Conservation (phyloP, 2,329 filamentous ascomycete species). For the Pseudogymnoascus sp. region DNA sequence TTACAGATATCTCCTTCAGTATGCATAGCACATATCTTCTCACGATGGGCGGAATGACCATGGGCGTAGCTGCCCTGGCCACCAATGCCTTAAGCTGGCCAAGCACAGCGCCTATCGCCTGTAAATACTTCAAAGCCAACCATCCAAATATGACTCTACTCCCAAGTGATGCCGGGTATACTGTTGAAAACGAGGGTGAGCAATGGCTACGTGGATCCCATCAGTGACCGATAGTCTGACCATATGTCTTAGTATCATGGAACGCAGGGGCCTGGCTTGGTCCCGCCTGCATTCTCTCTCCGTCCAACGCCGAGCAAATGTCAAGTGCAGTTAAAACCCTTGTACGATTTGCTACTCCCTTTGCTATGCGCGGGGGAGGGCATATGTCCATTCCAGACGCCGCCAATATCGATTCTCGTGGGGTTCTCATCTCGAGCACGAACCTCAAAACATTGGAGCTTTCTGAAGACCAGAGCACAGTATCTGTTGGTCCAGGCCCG, state of each 20-base stretch:
- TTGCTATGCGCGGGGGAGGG: slow-evolving; percentile 12
- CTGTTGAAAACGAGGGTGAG: slow-evolving; percentile 14
- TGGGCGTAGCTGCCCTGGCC: neutral
- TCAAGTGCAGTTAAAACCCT: slow-evolving; percentile 8
- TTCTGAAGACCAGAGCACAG: slow-evolving; percentile 11
- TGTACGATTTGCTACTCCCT: neutral
- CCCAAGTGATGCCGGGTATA: slow-evolving; percentile 12
- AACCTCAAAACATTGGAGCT: slow-evolving; percentile 16
- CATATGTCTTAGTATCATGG: slow-evolving; percentile 13
- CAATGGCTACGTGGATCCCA: neutral
- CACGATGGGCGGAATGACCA: neutral
- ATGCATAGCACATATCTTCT: neutral
- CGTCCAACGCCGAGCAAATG: slow-evolving; percentile 9
- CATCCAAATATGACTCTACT: slow-evolving; percentile 14
- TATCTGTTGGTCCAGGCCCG: slow-evolving; percentile 2
- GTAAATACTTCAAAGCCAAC: slow-evolving; percentile 13
- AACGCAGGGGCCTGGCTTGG: slow-evolving; percentile 13
- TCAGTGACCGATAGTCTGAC: neutral
- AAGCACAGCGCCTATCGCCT: neutral
- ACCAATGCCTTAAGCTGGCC: neutral
- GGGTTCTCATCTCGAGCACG: slow-evolving; percentile 9
- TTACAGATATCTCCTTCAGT: neutral
- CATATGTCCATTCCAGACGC: slow-evolving; percentile 19
- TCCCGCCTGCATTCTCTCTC: slow-evolving; percentile 9
- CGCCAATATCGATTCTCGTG: neutral